These are phyloP conservation scores for Magnusiomyces ingens DNA, from an alignment of 1,139 yeast species.

Conservation along the genomic window DNA sequence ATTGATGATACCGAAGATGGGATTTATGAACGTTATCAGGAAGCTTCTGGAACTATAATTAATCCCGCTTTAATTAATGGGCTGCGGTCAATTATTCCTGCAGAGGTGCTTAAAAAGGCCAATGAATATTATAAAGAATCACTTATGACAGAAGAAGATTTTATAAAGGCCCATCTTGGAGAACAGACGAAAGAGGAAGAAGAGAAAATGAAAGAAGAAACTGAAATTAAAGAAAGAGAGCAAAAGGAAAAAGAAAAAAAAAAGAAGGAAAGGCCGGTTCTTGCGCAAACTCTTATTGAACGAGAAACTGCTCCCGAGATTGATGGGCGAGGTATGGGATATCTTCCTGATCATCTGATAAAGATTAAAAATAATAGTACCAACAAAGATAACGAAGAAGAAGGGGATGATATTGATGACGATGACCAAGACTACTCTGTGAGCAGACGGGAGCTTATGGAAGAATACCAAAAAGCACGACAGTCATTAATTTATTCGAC, in stretches of 20 bases:
- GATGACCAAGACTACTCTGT: slow-evolving; percentile 17
- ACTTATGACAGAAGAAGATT: slow-evolving; percentile 32
- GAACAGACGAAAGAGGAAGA: slow-evolving; percentile 15
- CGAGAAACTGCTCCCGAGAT: slow-evolving; percentile 14
- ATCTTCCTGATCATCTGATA: slow-evolving; percentile 13
- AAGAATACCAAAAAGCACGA: slow-evolving; percentile 53
- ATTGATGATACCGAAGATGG: no score
- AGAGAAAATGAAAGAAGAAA: slow-evolving; percentile 1
- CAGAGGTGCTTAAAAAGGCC: slow-evolving; percentile 23
- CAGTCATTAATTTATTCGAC: slow-evolving; percentile 44
- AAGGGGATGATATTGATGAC: slow-evolving; percentile 16
- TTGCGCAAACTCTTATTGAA: slow-evolving; percentile 21
- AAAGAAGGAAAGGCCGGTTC: slow-evolving; percentile 15
- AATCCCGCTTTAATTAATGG: slow-evolving; percentile 9
- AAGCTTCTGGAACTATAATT: background rate
- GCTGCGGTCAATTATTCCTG: slow-evolving; percentile 11
- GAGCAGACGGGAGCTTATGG: slow-evolving; percentile 34
- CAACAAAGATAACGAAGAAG: slow-evolving; percentile 4
- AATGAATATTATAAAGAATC: slow-evolving; percentile 27
- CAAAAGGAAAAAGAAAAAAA: slow-evolving; percentile 6
- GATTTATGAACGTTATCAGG: background rate
- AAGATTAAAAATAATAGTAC: slow-evolving; percentile 1
- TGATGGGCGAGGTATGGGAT: slow-evolving; percentile 13
- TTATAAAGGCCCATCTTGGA: slow-evolving; percentile 24
- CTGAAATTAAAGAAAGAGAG: slow-evolving; percentile 7